Percentiles rank a stretch among this genome's conserved stretches.
Conservation (phyloP, 176 grass and related monocot genomes). For the Cenchrus purpureus region DNA sequence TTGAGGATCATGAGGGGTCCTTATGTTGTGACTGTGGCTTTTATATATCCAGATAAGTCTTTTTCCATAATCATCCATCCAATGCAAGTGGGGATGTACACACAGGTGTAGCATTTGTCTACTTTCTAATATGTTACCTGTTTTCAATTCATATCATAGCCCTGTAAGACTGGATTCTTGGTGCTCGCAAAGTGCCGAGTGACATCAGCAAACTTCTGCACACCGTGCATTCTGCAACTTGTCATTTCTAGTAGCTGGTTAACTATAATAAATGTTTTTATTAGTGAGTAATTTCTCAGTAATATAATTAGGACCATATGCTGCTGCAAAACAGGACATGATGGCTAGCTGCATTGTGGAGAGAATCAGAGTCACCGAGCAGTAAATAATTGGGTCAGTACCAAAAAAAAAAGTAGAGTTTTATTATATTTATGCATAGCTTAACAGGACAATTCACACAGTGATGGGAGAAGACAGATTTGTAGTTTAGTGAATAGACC, state of each 20-base stretch:
- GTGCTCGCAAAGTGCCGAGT: constrained; percentile 17
- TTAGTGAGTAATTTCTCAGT: background rate
- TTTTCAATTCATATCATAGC: background rate
- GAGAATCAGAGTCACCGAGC: background rate
- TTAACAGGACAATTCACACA: background rate
- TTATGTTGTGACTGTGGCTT: background rate
- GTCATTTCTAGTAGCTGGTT: constrained; percentile 7
- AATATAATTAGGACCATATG: constrained; percentile 26
- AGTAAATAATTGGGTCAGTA: constrained; percentile 34
- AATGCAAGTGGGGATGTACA: constrained; percentile 19
- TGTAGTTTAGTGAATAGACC: constrained; percentile 29
- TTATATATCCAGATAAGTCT: background rate
- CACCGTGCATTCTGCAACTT: constrained; percentile 32
- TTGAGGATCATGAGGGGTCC: background rate
- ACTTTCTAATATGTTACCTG: background rate
- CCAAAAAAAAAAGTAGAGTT: constrained; percentile 14
- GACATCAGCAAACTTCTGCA: constrained; percentile 44
- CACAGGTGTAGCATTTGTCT: constrained; percentile 4
- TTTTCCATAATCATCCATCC: background rate
- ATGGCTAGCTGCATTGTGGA: constrained; percentile 27
- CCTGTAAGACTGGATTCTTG: constrained; percentile 11
- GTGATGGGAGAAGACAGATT: constrained; percentile 29
- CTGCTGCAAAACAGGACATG: constrained; percentile 15
- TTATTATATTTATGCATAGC: constrained; percentile 10
- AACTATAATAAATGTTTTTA: background rate